Evolutionary conservation across 2,329 filamentous ascomycete genomes (phyloP), one percentile per base, ranked within the genome.

Genomic region (Aspergillus novoparasiticus): DNA sequence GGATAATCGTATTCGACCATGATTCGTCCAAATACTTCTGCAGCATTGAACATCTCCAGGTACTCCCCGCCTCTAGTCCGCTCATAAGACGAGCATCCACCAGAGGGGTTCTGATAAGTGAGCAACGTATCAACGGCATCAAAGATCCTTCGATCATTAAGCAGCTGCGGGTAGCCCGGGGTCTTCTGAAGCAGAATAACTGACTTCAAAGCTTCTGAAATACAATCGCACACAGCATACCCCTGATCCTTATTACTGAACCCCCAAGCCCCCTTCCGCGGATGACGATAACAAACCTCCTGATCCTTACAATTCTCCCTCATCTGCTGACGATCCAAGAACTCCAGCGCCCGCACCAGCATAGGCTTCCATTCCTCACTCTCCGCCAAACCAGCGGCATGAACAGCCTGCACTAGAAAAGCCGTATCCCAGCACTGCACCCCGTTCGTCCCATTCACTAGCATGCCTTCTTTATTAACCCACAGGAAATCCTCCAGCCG

Each of bases 1-100:
- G 46, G 45, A 30, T 62, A 66, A 9, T 59, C 54, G 19, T 66
- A 60, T 43, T 64, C 64, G 5, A 60, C 46, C 64, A 66, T 64
- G 5, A 62, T 57, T 4, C 55, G 62, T 1, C 57, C 64, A 23
- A 64, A 66, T 1, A 66, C 36, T n/a, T 66, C 62, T 1, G 64
- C 57, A 2, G 56, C 59, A 21, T 66, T 66, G 30, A 66, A 26
- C 4, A 54, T 32, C 23, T 66, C 64, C 6, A 66, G 26, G 9
- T 55, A 60, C 3, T 32, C 10, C 1, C 59, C 54, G 1, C 58
- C 59, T 4, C 54, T 51, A 6, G 56, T 62, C 2, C 34, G 59
- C 6, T 66, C 64, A 19, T 60, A 66, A 28, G 55, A 59, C 19
- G 39, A 48, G n/a, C 53, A 66, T 1, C 64, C 64, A 3, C 62